A percentile compares a stretch with the other conserved stretches of the same genome.
phyloP scores from a whole-genome alignment of 768 basidiomycete genomes.

The Panaeolus cyanescens region DNA sequence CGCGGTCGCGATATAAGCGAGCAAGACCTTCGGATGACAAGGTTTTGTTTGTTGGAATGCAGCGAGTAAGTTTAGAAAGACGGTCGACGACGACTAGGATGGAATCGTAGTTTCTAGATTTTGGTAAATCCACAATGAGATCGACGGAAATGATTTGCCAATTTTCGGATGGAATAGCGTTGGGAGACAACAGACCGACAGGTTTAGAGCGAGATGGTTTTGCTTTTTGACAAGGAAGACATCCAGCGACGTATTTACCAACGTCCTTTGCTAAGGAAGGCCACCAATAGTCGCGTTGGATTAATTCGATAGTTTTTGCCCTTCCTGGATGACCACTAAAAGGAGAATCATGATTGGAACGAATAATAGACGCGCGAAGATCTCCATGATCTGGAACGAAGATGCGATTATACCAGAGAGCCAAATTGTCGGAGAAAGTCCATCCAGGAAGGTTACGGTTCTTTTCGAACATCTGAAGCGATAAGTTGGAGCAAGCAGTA shows the following conservation, averaged over 20 bases:
- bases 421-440: slow-evolving; percentile 1
- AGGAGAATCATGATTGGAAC: slow-evolving; percentile 14
- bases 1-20: slow-evolving; percentile 10
- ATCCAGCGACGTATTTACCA: slow-evolving; percentile 25
- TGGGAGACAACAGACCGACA: slow-evolving; percentile 18
- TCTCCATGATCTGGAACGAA: slow-evolving; percentile 12
- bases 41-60: slow-evolving; percentile 16
- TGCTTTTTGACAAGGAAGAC: slow-evolving; percentile 30
- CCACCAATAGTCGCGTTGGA: slow-evolving; percentile 29
- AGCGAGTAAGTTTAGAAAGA: slow-evolving; percentile 12
- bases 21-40: slow-evolving; percentile 16
- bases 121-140: too few species aligned
- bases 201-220: slow-evolving; percentile 30
- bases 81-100: slow-evolving; percentile 30
- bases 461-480: not conserved
- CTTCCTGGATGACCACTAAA: slow-evolving; percentile 35
- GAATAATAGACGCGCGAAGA: slow-evolving; percentile 7
- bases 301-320: slow-evolving; percentile 27
- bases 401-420: slow-evolving; percentile 11
- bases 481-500: not conserved
- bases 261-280: slow-evolving; percentile 14
- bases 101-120: slow-evolving; percentile 25
- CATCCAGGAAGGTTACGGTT: slow-evolving; percentile 2
- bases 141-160: slow-evolving; percentile 38
- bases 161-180: slow-evolving; percentile 14